Evolutionary conservation across 73 alveolate genomes (phyloP).

Genomic region (Paramecium primaurelia): DNA sequence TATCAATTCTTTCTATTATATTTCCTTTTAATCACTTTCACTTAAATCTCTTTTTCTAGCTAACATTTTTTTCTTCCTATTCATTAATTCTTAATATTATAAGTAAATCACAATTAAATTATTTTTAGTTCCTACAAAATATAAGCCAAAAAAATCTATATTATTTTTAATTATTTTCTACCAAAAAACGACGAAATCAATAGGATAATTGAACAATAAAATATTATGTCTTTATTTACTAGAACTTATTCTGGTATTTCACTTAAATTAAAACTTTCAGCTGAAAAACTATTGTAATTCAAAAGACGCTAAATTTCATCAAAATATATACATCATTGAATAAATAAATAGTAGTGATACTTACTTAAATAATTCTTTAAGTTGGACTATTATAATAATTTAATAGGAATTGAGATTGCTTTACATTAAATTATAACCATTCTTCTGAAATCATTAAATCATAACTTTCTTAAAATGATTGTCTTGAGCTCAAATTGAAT

Average conservation of each 20-base stretch:
- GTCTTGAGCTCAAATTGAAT: background rate
- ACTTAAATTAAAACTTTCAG: background rate
- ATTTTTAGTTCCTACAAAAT: background rate
- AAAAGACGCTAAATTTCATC: background rate
- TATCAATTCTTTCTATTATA: background rate
- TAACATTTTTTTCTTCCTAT: background rate
- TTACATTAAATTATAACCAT: background rate
- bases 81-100: background rate
- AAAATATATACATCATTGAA: background rate
- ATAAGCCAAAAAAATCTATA: conserved; percentile 17
- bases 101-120: background rate
- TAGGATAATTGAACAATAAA: background rate
- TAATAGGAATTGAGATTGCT: background rate
- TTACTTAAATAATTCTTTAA: background rate
- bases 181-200: background rate
- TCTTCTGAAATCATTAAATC: background rate
- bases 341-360: background rate
- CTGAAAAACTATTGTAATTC: background rate
- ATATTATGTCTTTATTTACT: background rate
- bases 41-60: background rate
- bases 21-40: background rate
- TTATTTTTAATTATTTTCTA: background rate
- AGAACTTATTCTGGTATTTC: background rate
- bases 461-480: background rate
- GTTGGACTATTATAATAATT: conserved; percentile 32